Base-by-base conservation (phyloP, 768 basidiomycete species). In the Suillus lakei region DNA sequence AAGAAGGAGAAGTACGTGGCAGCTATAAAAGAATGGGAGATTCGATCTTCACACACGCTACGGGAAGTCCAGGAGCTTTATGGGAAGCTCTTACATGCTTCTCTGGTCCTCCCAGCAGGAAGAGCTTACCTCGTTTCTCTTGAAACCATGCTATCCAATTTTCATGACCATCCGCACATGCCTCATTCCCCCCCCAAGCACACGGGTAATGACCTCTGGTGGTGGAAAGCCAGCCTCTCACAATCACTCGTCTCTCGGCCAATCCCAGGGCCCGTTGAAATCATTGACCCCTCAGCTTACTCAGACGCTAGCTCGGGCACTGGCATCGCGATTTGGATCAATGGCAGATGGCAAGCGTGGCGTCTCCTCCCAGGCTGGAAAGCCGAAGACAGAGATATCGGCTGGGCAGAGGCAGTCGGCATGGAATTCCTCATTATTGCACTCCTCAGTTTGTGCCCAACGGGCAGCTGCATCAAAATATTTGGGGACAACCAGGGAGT, bases 321-420 rank as follows among this genome's bases (percentile, higher is more conserved):
- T n/a, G n/a, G n/a, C n/a, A n/a, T n/a, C n/a, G n/a, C n/a, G n/a
- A n/a, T n/a, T n/a, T n/a, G n/a, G n/a, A n/a, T n/a, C 53, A 44
- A 56, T 26, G 63, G 63, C 5, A 15, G 34, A 12, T 64, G 63
- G 81, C 56, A 75, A 30, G 78, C 77, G 0, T 80, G 76, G 74
- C 18, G 65, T 8, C 73, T 81, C 12, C 56, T 71, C 6, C 73
- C 70, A 8, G 73, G 73, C 0, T 81, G 79, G 80, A 68, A 74
- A n/a, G n/a, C n/a, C n/a, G 36, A 28, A 43, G 12, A 15, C 21
- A 6, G 32, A 61, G 80, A 84, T 62, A 86, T 86, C 64, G 72
- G 70, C 0, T 85, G 84, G 83, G 83, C 82, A 15, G 83, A 85
- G 68, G 80, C 80, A 0, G 69, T 84, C 26, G 80, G 81, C 1